Evolutionary conservation across 352 stramenopile species (phyloP), one percentile per base, ranked within the genome.

Genomic region (Phytophthora foliorum): DNA sequence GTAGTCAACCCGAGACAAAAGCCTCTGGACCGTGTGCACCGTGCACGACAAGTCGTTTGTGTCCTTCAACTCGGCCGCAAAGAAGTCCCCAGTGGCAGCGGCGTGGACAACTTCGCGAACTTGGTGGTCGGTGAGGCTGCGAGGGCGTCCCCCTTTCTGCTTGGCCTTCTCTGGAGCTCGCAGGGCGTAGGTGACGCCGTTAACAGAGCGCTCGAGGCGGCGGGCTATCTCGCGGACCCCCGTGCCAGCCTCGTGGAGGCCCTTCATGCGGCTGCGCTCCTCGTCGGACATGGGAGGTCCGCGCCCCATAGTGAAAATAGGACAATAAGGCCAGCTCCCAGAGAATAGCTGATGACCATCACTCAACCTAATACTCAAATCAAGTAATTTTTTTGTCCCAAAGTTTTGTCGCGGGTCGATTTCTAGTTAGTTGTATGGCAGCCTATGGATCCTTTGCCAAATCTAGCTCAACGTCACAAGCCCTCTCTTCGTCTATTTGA

Each of bases 241-340:
- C 41, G 34, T 17, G 5, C 39, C 39, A 13, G 41, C 54, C n/a
- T 61, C 41, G 14, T 34, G 9, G 25, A 25, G 27, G 41, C 54
- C 54, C 41, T 61, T 61, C 10, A 61, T 61, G 25, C 25, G 54
- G 4, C 39, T 41, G 10, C 54, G 25, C 27, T 61, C 36, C 6
- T 61, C 54, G 39, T 51, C 39, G 39, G n/a, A 14, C 11, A 61
- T 52, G 17, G 7, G 5, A 25, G 25, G 25, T 11, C 39, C 39
- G n/a, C 53, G 17, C 11, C 39, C 39, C 54, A 61, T 61, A 45
- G 17, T 45, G 19, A 34, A 46, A 57, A 34, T 46, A 57, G 32
- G 50, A 45, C 32, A 45, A 57, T n/a, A n/a, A n/a, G n/a, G n/a
- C n/a, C n/a, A n/a, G n/a, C n/a, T n/a, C n/a, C n/a, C n/a, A n/a